These are phyloP conservation scores for Trichoderma sp. DNA, from an alignment of 2,329 filamentous ascomycete species.

Conservation along the genomic window DNA sequence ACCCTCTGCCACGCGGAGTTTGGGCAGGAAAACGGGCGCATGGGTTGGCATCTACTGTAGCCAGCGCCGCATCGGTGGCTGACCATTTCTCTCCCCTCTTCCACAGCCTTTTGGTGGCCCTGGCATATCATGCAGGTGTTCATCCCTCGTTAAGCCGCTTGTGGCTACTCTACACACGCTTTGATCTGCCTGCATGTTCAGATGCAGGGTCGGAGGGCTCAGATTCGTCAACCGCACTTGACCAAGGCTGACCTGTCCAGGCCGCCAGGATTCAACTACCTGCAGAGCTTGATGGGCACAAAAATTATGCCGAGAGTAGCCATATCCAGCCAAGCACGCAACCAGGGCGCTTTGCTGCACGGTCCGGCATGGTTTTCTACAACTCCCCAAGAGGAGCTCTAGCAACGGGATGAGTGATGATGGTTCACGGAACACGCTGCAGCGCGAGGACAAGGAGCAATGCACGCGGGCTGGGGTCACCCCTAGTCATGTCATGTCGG, in stretches of 20 bases:
- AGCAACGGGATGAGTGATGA: not conserved
- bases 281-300: not conserved
- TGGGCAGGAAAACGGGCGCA: slow-evolving; percentile 3
- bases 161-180: slow-evolving; percentile 7
- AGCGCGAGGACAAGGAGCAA: not conserved
- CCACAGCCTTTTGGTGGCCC: slow-evolving; percentile 8
- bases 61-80: not conserved
- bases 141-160: slow-evolving; percentile 16
- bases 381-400: not conserved
- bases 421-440: not conserved
- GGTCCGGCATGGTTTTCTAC: not conserved
- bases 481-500: slow-evolving; percentile 3
- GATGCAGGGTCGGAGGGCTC: slow-evolving; percentile 8
- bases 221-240: not conserved
- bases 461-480: not conserved
- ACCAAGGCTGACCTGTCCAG: not conserved
- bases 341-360: not conserved
- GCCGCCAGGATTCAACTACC: not conserved
- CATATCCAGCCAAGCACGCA: not conserved
- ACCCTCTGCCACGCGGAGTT: slow-evolving; percentile 14
- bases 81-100: not conserved
- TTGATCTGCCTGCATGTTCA: slow-evolving; percentile 15
- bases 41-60: slow-evolving; percentile 4
- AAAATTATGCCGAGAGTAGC: slow-evolving; percentile 6
- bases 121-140: slow-evolving; percentile 19